Evolutionary conservation across 2,329 filamentous ascomycete genomes (phyloP).

Genomic region (Didymella pinodella): DNA sequence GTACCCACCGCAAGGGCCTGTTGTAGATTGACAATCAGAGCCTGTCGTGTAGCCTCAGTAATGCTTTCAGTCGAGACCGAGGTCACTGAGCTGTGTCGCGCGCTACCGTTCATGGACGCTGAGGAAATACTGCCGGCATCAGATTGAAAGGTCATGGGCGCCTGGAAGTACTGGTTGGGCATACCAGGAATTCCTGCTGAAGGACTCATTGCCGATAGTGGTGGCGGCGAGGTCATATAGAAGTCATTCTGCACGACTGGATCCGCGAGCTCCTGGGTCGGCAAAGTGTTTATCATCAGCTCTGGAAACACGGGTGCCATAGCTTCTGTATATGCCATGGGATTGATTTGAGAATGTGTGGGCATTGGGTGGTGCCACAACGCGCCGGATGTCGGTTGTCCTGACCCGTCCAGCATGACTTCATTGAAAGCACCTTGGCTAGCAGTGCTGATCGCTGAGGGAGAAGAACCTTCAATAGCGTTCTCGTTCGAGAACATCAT

Average conservation of each 20-base stretch:
- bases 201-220: constrained; percentile 77
- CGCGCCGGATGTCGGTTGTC: constrained; percentile 47
- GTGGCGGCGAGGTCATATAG: constrained; percentile 80
- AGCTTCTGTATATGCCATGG: constrained; percentile 76
- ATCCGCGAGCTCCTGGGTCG: constrained; percentile 76
- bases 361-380: constrained; percentile 62
- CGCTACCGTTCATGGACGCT: constrained; percentile 74
- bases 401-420: constrained; percentile 80
- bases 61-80: constrained; percentile 70
- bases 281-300: constrained; percentile 70
- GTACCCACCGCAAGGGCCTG: constrained; percentile 64
- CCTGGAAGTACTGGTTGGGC: constrained; percentile 67
- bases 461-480: constrained; percentile 90
- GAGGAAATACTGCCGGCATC: constrained; percentile 70
- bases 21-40: constrained; percentile 67
- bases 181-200: constrained; percentile 70
- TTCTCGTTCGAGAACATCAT: constrained; percentile 70
- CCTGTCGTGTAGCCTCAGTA: constrained; percentile 70
- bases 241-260: constrained; percentile 74
- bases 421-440: constrained; percentile 93
- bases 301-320: constrained; percentile 79
- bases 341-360: constrained; percentile 70
- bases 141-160: constrained; percentile 73
- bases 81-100: constrained; percentile 66
- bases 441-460: constrained; percentile 92